Percentiles rank a stretch among this genome's conserved stretches.
These are phyloP conservation scores for Cicer judaicum DNA, from an alignment of 306 rosid genomes.

Conservation along the genomic window DNA sequence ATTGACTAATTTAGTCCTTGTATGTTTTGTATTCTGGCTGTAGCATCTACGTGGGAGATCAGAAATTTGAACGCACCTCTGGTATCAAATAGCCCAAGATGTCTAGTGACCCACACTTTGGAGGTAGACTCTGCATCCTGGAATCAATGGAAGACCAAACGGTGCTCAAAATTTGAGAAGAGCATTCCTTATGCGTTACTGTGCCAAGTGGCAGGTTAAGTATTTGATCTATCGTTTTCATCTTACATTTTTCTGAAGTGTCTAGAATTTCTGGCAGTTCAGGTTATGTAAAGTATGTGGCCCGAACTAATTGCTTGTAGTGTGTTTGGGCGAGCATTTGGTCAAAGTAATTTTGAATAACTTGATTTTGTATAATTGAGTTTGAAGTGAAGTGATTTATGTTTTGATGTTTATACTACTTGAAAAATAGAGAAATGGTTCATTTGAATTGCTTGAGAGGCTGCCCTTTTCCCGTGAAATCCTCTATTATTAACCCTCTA, in stretches of 20 bases:
- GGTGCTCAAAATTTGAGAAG: slow-evolving; percentile 77
- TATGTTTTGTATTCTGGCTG: slow-evolving; percentile 42
- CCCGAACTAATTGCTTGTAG: slow-evolving; percentile 35
- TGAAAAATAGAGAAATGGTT: too few relatives aligned
- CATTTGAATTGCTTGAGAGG: not conserved
- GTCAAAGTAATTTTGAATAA: not conserved
- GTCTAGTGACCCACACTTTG: slow-evolving; percentile 89
- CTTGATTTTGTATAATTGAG: not conserved
- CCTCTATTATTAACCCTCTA: not conserved
- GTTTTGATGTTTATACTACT: not conserved
- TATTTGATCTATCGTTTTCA: slow-evolving; percentile 34
- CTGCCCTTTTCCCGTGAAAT: not conserved
- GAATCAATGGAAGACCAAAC: slow-evolving; percentile 74
- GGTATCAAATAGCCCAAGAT: slow-evolving; percentile 63
- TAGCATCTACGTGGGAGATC: slow-evolving; percentile 96
- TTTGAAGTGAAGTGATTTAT: slow-evolving; percentile 6
- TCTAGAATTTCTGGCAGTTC: slow-evolving; percentile 34
- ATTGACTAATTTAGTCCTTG: slow-evolving; percentile 27
- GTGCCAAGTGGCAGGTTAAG: slow-evolving; percentile 91
- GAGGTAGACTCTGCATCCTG: slow-evolving; percentile 80
- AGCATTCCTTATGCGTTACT: slow-evolving; percentile 81
- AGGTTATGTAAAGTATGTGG: slow-evolving; percentile 31
- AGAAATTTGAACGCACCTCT: slow-evolving; percentile 66
- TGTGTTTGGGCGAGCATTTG: slow-evolving; percentile 16
- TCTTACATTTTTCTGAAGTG: slow-evolving; percentile 12